Base-by-base conservation (phyloP, 2,329 filamentous ascomycete species). In the Microsporum audouinii region DNA sequence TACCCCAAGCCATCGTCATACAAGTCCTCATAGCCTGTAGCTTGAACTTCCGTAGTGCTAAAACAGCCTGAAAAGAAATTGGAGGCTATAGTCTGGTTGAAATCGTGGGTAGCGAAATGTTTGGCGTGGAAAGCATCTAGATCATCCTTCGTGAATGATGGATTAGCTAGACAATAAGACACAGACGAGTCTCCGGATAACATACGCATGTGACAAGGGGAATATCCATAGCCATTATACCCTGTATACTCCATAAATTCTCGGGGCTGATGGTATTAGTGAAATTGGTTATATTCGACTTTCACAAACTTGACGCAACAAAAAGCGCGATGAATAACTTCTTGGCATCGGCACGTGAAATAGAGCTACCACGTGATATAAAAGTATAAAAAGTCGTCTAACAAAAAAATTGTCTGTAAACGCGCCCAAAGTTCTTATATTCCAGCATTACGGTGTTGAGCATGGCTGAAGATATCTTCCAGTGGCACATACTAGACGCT, bases 1-100 rank as follows among this genome's bases (percentile, higher is more conserved):
- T 89, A 92, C 17, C 91, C 92, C 14, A 96, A 78, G 0, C 77
- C 84, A 69, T 89, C 87, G 17, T 74, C 69, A 4, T 74, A 72
- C 41, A 73, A 66, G 39, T 31, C 12, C 14, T 57, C 55, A 43
- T 57, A 17, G 6, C 10, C 27, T 7, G 34, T 31, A 14, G 36
- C 36, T 8, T 41, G 33, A 17, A 5, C 5, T 31, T 34, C 36
- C n/a, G n/a, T 43, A 5, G 6, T 36, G 41, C 33, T 43, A n/a
- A n/a, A 43, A 12, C 31, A 14, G 1, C 6, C 5, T 41, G 55
- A 6, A 5, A 41, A n/a, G 34, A 57, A 17, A 14, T 39, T 27
- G 14, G 36, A 39, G 31, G 36, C 55, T 14, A 7, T 39, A 4
- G 36, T 43, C 12, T 34, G 7, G 27, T 29, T 43, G 36, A 57